Percentiles rank a stretch among this genome's conserved stretches.
These are phyloP conservation scores for Debaryomyces maramus DNA, from an alignment of 805 yeast species.

Conservation along the genomic window DNA sequence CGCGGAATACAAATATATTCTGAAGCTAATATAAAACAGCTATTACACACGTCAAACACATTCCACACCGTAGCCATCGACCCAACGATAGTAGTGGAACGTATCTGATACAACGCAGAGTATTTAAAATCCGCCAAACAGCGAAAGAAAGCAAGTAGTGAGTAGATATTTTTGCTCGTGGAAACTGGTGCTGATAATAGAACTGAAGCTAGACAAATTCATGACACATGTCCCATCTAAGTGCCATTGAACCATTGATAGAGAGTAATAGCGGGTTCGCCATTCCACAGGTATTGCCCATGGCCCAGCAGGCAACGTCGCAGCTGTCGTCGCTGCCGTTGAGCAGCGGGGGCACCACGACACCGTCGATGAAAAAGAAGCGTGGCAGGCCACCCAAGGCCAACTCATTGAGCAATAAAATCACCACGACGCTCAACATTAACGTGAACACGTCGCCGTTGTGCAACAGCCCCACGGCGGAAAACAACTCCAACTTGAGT, in stretches of 20 bases:
- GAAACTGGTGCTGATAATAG: not conserved
- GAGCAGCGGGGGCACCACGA: constrained; percentile 1
- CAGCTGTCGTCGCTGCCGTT: not conserved
- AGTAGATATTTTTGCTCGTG: too few species aligned
- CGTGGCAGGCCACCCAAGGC: constrained; percentile 50
- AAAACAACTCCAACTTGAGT: constrained; percentile 36
- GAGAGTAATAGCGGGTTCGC: not conserved
- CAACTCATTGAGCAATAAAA: constrained; percentile 33
- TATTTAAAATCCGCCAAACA: too few species aligned
- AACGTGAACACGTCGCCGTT: constrained; percentile 40
- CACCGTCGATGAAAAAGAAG: constrained; percentile 35
- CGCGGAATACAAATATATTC: too few species aligned
- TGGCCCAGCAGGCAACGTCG: not conserved
- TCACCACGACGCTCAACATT: constrained; percentile 42
- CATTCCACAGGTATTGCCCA: not conserved
- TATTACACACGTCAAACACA: too few species aligned
- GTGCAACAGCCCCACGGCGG: constrained; percentile 38
- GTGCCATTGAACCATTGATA: not conserved
- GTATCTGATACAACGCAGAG: too few species aligned
- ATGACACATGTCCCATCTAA: not conserved
- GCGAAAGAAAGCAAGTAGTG: too few species aligned
- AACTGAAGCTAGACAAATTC: not conserved
- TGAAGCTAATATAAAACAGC: too few species aligned
- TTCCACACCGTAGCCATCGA: too few species aligned
- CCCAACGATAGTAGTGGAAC: too few species aligned